A percentile compares a stretch with the other conserved stretches of the same genome.
phyloP scores from a whole-genome alignment of 2,329 filamentous ascomycete genomes.

The Acrocalymma vagum region DNA sequence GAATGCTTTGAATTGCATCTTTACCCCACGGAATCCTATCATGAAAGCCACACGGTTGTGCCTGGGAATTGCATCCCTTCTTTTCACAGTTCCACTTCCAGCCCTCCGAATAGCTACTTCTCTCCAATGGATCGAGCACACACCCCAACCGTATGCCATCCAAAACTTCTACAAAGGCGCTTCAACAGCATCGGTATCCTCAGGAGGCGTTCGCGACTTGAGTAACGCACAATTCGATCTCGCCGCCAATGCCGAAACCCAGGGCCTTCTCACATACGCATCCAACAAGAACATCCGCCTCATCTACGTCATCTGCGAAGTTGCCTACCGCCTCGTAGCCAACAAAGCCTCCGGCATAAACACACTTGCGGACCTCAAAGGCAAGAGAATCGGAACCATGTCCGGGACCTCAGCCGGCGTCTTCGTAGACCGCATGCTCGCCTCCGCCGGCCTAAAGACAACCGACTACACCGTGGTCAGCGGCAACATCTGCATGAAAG shows the following conservation, averaged over 20 bases:
- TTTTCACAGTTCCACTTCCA: conserved; percentile 1
- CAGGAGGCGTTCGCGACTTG: conserved; percentile 31
- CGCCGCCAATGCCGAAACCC: conserved; percentile 39
- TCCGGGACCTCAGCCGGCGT: conserved; percentile 19
- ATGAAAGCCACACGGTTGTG: too few relatives aligned
- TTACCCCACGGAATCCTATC: too few relatives aligned
- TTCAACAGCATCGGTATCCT: conserved; percentile 13
- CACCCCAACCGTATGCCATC: conserved; percentile 34
- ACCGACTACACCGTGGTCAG: conserved; percentile 23
- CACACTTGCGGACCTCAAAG: conserved; percentile 28
- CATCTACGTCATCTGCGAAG: conserved; percentile 38
- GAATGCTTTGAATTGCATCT: too few relatives aligned
- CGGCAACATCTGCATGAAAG: conserved; percentile 29
- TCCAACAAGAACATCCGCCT: conserved; percentile 32
- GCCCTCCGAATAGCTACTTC: conserved; percentile 23
- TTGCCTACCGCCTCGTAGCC: conserved; percentile 34
- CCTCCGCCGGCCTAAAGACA: conserved; percentile 22
- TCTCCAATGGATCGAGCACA: conserved; percentile 34
- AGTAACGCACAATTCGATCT: conserved; percentile 30
- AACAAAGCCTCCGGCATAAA: conserved; percentile 23
- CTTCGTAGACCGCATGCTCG: conserved; percentile 30
- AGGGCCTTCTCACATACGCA: conserved; percentile 32
- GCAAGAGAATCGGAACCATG: conserved; percentile 33
- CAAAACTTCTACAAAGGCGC: conserved; percentile 31
- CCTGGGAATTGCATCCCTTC: conserved; percentile 65